Base-by-base conservation (phyloP, 352 stramenopile species). In the Globisporangium viniferum region DNA sequence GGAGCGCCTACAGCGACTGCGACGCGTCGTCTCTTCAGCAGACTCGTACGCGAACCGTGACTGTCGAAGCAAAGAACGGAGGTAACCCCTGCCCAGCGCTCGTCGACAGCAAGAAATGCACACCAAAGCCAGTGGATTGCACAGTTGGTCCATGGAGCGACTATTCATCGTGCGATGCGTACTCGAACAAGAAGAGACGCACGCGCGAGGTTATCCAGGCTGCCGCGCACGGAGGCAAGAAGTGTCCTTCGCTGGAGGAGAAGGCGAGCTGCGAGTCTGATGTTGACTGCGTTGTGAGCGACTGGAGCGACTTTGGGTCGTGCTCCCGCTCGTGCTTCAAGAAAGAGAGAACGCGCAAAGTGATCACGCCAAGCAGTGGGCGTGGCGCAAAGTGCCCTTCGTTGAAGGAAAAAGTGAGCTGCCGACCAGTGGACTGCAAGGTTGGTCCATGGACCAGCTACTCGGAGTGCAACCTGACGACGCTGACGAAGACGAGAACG, bases 241-340 rank as follows among this genome's bases (percentile, higher is more conserved):
- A 58, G 14, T 90, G 81, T 61, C 76, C 81, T 0, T 60, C 57
- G 9, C 70, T 88, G 2, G 63, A 76, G 8, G 68, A 89, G 29
- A 66, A 58, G 5, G 54, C 72, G 14, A 71, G 73, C 31, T 91
- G 82, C 62, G 74, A 67, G 8, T 74, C 79, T 0, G 68, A 73
- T 15, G 62, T 90, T 0, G 79, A 91, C 71, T 93, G 85, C 59
- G 68, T 84, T 54, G 75, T 90, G 18, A 79, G 80, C n/a, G 73
- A 86, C 18, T 93, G 81, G 81, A 61, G 71, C 3, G 64, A 64
- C 27, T 88, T 73, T 57, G 73, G 76, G 10, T 44, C 33, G 1
- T 91, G 82, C 59, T 77, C 69, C 35, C 65, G 51, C 12, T 56
- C 60, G 2, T 85, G 63, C 1, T 79, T 75, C 64, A 70, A 74